Base-by-base conservation (phyloP, 2,329 filamentous ascomycete species). In the Didymella segeticola region DNA sequence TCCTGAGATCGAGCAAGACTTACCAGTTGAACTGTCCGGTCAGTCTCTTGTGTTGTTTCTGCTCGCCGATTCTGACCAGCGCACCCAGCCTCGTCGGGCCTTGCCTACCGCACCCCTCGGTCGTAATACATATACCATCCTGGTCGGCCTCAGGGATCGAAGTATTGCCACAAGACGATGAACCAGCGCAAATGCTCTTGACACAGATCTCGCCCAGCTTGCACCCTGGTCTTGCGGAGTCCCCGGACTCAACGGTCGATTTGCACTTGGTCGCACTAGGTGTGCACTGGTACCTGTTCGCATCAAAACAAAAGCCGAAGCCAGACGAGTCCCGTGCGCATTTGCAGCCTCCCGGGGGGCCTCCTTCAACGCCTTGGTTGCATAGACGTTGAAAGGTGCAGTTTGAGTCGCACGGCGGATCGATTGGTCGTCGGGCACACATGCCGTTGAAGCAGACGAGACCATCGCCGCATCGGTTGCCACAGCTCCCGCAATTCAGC, bases 381-480 rank as follows among this genome's bases (percentile, higher is more conserved):
- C 71, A 75, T n/a, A 59, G 39, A 8, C 60, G 57, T 20, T 63
- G 55, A n/a, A 60, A 61, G 10, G 49, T 46, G 58, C 71, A 74
- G 25, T 49, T 50, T 2, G 67, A 69, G 49, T 72, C 63, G 57
- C 72, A 75, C 9, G 63, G 47, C 9, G 34, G 34, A n/a, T 37
- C 34, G n/a, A 37, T 11, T n/a, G 34, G 34, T 11, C 49, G 52
- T 2, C 61, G 63, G 8, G 62, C 62, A 53, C 72, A 75, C 0
- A 72, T 68, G 14, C 72, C 72, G 50, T 75, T 75, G n/a, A 62
- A 58, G 45, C 72, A 75, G 12, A 47, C 36, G 17, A 53, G 60
- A 5, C 61, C 64, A 2, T 37, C 17, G 2, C 57, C 43, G 49
- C 72, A 75, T 5, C 23, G 15, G 29, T 65, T 71, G 43, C 55